phyloP scores from a whole-genome alignment of 2,329 filamentous ascomycete genomes.

The Pseudogymnoascus sp. region DNA sequence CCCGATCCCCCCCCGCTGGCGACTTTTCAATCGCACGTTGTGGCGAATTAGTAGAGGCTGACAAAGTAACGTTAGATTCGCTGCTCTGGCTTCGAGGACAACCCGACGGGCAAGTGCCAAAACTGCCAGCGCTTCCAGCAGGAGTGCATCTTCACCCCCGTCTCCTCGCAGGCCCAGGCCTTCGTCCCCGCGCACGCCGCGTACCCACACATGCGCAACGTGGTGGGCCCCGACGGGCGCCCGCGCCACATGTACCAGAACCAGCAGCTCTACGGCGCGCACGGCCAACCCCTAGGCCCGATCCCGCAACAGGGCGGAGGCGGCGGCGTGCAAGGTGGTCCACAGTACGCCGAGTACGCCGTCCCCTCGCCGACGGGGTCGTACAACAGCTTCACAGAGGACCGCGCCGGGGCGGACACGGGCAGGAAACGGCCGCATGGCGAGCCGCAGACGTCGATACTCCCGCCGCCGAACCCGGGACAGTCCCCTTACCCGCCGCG shows the following conservation, averaged over 20 bases:
- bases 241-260: constrained; percentile 20
- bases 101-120: constrained; percentile 62
- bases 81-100: constrained; percentile 67
- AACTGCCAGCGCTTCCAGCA: constrained; percentile 69
- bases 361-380: constrained; percentile 27
- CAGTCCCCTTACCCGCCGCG: constrained; percentile 21
- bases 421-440: constrained; percentile 26
- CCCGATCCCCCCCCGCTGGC: no score
- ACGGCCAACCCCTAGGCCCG: constrained; percentile 31
- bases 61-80: constrained; percentile 49
- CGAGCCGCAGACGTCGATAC: constrained; percentile 29
- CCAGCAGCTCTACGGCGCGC: constrained; percentile 31
- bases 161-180: constrained; percentile 65
- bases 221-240: constrained; percentile 28
- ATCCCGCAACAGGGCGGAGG: constrained; percentile 15
- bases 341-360: constrained; percentile 24
- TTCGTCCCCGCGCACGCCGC: constrained; percentile 66
- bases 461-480: constrained; percentile 30
- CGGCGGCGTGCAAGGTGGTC: constrained; percentile 9
- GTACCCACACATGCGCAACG: constrained; percentile 45
- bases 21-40: background rate
- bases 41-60: background rate
- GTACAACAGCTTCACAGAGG: constrained; percentile 19
- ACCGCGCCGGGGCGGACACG: constrained; percentile 13
- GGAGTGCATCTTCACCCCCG: constrained; percentile 69